These are phyloP conservation scores for Monilinia fructigena DNA, from an alignment of 2,329 filamentous ascomycete species.

Conservation along the genomic window DNA sequence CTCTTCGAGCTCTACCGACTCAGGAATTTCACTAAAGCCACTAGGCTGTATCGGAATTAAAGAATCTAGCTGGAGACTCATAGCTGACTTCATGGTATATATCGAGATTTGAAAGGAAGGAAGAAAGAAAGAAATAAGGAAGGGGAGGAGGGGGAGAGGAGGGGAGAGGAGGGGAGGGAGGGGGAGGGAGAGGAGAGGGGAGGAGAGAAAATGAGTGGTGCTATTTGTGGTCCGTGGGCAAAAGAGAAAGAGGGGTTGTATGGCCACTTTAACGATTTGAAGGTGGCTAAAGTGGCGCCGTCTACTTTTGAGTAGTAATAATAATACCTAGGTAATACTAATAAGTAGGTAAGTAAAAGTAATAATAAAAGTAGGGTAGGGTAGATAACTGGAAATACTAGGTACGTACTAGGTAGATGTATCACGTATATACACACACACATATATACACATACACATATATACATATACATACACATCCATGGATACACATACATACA, in stretches of 20 bases:
- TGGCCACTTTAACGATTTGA: slow-evolving; percentile 10
- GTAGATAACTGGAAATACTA: too few species aligned
- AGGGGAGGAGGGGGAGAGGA: too few species aligned
- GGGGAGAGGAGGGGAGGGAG: not conserved
- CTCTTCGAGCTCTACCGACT: slow-evolving; percentile 43
- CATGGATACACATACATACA: too few species aligned
- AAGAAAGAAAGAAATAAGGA: not conserved
- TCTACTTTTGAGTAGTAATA: not conserved
- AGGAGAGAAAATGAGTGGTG: not conserved
- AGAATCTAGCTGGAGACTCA: not conserved
- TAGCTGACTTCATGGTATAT: slow-evolving; percentile 4
- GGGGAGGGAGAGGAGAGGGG: too few species aligned
- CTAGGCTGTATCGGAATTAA: slow-evolving; percentile 7
- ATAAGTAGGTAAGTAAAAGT: too few species aligned
- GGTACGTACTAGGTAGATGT: too few species aligned
- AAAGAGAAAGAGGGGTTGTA: not conserved
- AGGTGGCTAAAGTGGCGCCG: slow-evolving; percentile 2
- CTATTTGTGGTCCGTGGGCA: not conserved
- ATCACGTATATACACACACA: too few species aligned
- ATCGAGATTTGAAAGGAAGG: not conserved
- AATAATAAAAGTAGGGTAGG: too few species aligned
- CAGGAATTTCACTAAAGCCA: slow-evolving; percentile 18
- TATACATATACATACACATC: too few species aligned
- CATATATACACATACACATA: too few species aligned
- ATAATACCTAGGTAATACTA: too few species aligned